These are phyloP conservation scores for Botryotinia globosa DNA, from an alignment of 2,329 filamentous ascomycete genomes.

Conservation along the genomic window DNA sequence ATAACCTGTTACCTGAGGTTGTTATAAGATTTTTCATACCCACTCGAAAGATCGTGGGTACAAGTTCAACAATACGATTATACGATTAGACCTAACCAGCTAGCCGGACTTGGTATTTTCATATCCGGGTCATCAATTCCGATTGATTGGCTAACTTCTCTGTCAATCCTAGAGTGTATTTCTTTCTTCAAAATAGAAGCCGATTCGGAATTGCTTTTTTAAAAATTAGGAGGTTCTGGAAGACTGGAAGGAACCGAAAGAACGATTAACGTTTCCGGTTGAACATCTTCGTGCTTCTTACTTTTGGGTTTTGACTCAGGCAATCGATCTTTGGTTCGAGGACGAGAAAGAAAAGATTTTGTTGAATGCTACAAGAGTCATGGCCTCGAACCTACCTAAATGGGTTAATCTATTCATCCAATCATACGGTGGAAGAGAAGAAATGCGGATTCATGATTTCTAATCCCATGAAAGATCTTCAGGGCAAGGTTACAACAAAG, in stretches of 20 bases:
- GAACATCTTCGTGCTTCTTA: neutral
- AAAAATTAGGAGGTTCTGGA: neutral
- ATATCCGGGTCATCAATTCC: neutral
- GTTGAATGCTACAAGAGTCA: neutral
- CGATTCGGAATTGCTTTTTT: neutral
- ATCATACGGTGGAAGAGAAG: neutral
- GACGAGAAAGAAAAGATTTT: neutral
- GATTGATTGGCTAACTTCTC: neutral
- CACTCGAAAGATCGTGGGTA: neutral
- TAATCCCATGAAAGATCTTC: neutral
- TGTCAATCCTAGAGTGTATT: neutral
- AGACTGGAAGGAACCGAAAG: neutral
- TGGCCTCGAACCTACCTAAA: neutral
- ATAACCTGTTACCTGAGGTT: conserved; percentile 5
- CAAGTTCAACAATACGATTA: neutral
- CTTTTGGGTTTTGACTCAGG: neutral
- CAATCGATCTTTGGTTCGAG: neutral
- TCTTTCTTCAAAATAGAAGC: neutral
- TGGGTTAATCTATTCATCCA: neutral
- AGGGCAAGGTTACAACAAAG: neutral
- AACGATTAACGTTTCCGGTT: neutral
- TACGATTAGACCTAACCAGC: neutral
- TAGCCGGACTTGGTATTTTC: neutral
- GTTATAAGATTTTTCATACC: conserved; percentile 6
- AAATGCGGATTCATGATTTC: neutral